These are phyloP conservation scores for Fusarium protoensiforme DNA, from an alignment of 2,329 filamentous ascomycete species.

Conservation along the genomic window DNA sequence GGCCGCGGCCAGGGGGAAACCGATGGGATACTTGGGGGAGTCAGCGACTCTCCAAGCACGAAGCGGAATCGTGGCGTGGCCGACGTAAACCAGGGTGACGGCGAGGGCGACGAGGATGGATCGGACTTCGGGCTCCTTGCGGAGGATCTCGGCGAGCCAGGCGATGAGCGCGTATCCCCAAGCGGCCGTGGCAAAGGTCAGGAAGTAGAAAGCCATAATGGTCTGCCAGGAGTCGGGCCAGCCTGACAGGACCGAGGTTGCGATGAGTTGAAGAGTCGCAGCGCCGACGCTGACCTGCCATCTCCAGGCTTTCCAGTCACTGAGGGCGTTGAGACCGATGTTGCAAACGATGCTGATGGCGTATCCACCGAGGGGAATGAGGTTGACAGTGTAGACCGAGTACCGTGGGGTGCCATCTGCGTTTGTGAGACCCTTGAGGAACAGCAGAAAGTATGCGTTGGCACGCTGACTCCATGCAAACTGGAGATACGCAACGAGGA, in stretches of 20 bases:
- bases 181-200: constrained; percentile 50
- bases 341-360: constrained; percentile 57
- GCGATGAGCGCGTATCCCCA: constrained; percentile 46
- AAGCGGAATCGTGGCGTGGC: constrained; percentile 35
- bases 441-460: constrained; percentile 50
- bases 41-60: constrained; percentile 38
- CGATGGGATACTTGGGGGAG: constrained; percentile 31
- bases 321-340: constrained; percentile 65
- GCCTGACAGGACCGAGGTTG: constrained; percentile 43
- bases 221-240: constrained; percentile 34
- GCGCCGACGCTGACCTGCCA: constrained; percentile 66
- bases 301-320: constrained; percentile 55
- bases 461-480: constrained; percentile 51
- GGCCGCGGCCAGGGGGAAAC: constrained; percentile 29
- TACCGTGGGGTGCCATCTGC: constrained; percentile 36
- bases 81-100: constrained; percentile 35
- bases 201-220: constrained; percentile 50
- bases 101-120: constrained; percentile 34
- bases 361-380: constrained; percentile 58
- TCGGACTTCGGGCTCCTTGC: constrained; percentile 45
- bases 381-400: constrained; percentile 59
- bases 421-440: constrained; percentile 45
- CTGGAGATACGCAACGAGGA: constrained; percentile 46
- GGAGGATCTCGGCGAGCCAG: constrained; percentile 44
- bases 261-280: constrained; percentile 50